These are phyloP conservation scores for Polychaeton citri DNA, from an alignment of 2,329 filamentous ascomycete genomes.

Conservation along the genomic window DNA sequence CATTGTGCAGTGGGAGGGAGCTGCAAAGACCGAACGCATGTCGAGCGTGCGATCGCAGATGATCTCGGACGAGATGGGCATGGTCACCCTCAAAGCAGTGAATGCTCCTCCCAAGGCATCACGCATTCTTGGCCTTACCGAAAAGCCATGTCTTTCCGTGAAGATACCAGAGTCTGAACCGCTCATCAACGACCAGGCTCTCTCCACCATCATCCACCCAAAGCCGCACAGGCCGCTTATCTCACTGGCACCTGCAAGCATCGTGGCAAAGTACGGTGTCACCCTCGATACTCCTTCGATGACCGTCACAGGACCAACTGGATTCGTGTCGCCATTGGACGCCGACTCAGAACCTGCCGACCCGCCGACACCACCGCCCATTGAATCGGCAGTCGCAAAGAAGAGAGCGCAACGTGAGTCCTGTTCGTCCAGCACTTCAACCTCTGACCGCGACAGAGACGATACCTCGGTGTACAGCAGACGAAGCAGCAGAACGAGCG, in stretches of 20 bases:
- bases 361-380: no score
- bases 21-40: background rate
- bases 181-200: conserved; percentile 3
- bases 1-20: conserved; percentile 27
- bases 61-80: background rate
- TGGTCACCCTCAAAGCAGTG: conserved; percentile 1
- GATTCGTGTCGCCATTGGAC: no score
- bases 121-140: background rate
- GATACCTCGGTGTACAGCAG: background rate
- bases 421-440: background rate
- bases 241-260: no score
- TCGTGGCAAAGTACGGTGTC: no score
- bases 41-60: background rate
- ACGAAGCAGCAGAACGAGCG: background rate
- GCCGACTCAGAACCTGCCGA: no score
- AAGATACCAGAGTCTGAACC: conserved; percentile 9
- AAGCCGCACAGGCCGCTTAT: no score
- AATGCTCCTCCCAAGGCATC: background rate
- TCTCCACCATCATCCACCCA: no score
- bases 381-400: no score
- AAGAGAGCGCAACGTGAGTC: no score
- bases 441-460: background rate
- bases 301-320: no score
- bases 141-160: conserved; percentile 11
- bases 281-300: no score